Evolutionary conservation across 2,329 filamentous ascomycete species (phyloP).

Genomic region (Aspergillus amoenus): DNA sequence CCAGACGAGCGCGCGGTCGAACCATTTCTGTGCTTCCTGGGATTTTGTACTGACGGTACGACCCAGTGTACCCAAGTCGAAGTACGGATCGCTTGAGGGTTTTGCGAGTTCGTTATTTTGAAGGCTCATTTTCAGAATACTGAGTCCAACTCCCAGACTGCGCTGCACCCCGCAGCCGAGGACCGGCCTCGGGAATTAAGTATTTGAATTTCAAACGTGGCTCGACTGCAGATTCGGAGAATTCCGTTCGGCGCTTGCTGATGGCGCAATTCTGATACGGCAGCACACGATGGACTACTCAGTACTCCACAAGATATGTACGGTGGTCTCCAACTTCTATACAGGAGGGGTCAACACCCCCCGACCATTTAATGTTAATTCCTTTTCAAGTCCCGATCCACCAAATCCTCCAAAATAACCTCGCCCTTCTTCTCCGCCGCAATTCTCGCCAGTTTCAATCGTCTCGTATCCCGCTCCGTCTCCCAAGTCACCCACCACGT

Average conservation of each 20-base stretch:
- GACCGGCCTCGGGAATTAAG: neutral
- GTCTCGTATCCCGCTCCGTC: slow-evolving; percentile 48
- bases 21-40: slow-evolving; percentile 62
- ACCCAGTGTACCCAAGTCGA: neutral
- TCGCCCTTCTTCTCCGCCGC: slow-evolving; percentile 43
- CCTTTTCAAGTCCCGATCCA: slow-evolving; percentile 36
- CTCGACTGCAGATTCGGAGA: neutral
- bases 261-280: slow-evolving; percentile 4
- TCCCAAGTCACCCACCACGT: slow-evolving; percentile 50
- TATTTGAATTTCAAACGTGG: neutral
- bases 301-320: too few relatives aligned
- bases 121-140: too few relatives aligned
- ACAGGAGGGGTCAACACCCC: neutral
- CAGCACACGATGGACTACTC: neutral
- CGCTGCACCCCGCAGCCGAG: too few relatives aligned
- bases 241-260: neutral
- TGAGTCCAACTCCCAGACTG: too few relatives aligned
- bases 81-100: neutral
- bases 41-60: slow-evolving; percentile 51
- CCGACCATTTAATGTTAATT: neutral
- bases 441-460: slow-evolving; percentile 44
- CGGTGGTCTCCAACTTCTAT: neutral
- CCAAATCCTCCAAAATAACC: slow-evolving; percentile 47
- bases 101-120: neutral
- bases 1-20: slow-evolving; percentile 71